Conservation (phyloP, 768 basidiomycete genomes). For the Pulveroboletus sp. region DNA sequence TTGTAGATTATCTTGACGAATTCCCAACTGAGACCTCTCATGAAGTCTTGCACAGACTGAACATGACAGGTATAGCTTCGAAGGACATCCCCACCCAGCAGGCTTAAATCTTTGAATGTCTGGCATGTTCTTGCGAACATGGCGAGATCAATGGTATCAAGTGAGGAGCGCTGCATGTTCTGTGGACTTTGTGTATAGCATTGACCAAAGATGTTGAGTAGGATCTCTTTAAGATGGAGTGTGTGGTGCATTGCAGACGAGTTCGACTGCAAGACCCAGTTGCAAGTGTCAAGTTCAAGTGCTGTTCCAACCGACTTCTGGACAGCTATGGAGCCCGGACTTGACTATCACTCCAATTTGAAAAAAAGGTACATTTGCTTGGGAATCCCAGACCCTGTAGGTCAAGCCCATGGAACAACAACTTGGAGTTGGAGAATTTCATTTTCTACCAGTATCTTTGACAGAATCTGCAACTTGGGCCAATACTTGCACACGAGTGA, state of each 20-base stretch:
- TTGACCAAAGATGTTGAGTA: slow-evolving; percentile 10
- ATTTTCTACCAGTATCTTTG: too few species aligned
- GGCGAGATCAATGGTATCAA: slow-evolving; percentile 7
- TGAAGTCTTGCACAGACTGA: slow-evolving; percentile 13
- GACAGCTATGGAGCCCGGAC: too few species aligned
- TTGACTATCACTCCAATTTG: background rate
- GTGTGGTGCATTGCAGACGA: slow-evolving; percentile 1
- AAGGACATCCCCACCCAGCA: slow-evolving; percentile 11
- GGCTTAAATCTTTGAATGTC: slow-evolving; percentile 13
- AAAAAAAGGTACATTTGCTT: too few species aligned
- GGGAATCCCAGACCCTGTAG: too few species aligned
- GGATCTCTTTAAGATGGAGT: slow-evolving; percentile 10
- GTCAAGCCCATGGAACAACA: too few species aligned
- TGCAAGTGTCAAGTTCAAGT: too few species aligned
- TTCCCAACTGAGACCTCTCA: slow-evolving; percentile 16
- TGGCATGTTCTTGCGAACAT: slow-evolving; percentile 15
- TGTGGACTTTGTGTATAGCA: slow-evolving; percentile 1
- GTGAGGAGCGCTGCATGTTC: background rate
- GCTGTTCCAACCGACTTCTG: too few species aligned
- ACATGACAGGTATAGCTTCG: slow-evolving; percentile 11
- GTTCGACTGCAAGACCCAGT: background rate
- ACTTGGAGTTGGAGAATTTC: too few species aligned
- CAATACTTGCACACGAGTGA: too few species aligned
- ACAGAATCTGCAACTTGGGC: too few species aligned
- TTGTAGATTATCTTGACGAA: slow-evolving; percentile 15